Evolutionary conservation across 352 stramenopile species (phyloP), one percentile per base, ranked within the genome.

Genomic region (Blastocystis sp.): DNA sequence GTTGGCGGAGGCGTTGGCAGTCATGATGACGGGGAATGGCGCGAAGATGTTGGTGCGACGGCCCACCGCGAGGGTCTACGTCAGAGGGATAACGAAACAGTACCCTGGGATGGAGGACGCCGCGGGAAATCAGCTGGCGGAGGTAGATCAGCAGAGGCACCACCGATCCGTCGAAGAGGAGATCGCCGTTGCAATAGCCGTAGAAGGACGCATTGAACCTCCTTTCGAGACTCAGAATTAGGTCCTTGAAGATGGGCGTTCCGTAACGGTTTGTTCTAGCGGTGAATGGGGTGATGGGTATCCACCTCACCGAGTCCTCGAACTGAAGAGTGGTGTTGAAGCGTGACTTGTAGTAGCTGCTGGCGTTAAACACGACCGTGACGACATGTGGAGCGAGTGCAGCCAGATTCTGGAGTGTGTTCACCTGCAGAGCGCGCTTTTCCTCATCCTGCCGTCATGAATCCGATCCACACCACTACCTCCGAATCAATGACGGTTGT

Each of bases 151-250:
- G 52, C 1, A 45, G 23, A 59, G 3, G 11, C n/a, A 84, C 28
- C 2, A 84, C 21, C 0, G 74, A 84, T 11, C 28, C 65, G 23
- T 84, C 52, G n/a, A 84, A 48, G 2, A 88, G 53, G 21, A 88
- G 52, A 62, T 88, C 78, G 28, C 78, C 78, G 60, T 88, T 88
- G 56, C 64, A 76, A 19, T 88, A 88, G 19, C 78, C 78, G 48
- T 88, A 88, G 53, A 78, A 88, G 21, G 17, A 10, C 19, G 45
- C 45, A 7, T 69, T 28, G 19, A 59, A 5, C 19, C 1, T 34
- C 17, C 28, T 43, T 19, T 88, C 78, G 2, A 88, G 9, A 28
- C 28, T 19, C 23, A 69, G 40, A 28, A 88, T 88, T 61, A 88
- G 79, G 23, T 59, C 34, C 23, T 71, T 56, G 48, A 88, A 88